Conservation (phyloP, 352 stramenopile species). For the Pythium brachiatum region DNA sequence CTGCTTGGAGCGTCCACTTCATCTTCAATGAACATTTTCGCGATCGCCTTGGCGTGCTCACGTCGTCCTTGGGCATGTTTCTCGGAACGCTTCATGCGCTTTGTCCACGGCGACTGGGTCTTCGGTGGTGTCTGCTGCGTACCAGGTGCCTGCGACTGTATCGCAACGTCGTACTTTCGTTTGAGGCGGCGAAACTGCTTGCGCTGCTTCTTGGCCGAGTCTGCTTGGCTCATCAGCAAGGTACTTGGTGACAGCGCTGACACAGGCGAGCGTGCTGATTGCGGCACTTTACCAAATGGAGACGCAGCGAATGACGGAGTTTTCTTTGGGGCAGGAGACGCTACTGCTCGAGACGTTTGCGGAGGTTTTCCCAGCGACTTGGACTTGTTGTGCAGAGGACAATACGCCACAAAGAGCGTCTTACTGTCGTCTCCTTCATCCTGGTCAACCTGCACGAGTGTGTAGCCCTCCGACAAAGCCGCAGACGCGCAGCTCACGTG, state of each 20-base stretch:
- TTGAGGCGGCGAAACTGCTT: constrained; percentile 66
- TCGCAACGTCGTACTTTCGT: constrained; percentile 52
- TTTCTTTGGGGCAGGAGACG: background rate
- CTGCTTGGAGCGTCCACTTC: constrained; percentile 53
- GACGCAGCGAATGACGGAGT: background rate
- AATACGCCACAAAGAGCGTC: constrained; percentile 73
- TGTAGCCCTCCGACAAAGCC: constrained; percentile 49
- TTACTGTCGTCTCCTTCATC: constrained; percentile 26
- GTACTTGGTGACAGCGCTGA: constrained; percentile 42
- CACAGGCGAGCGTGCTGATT: background rate
- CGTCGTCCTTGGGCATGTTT: constrained; percentile 23
- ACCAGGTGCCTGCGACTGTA: background rate
- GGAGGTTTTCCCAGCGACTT: constrained; percentile 17
- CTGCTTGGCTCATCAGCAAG: constrained; percentile 46
- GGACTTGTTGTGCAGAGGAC: constrained; percentile 50
- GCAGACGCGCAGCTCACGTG: constrained; percentile 75
- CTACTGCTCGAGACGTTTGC: background rate
- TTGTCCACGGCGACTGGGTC: constrained; percentile 51
- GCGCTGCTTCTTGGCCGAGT: constrained; percentile 54
- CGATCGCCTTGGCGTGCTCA: constrained; percentile 17
- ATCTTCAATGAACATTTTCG: constrained; percentile 68
- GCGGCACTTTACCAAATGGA: background rate
- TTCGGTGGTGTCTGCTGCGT: background rate
- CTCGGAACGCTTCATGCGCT: constrained; percentile 57
- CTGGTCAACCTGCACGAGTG: constrained; percentile 54